Conservation (phyloP, 331 rosid species). For the Rosa hybrid region DNA sequence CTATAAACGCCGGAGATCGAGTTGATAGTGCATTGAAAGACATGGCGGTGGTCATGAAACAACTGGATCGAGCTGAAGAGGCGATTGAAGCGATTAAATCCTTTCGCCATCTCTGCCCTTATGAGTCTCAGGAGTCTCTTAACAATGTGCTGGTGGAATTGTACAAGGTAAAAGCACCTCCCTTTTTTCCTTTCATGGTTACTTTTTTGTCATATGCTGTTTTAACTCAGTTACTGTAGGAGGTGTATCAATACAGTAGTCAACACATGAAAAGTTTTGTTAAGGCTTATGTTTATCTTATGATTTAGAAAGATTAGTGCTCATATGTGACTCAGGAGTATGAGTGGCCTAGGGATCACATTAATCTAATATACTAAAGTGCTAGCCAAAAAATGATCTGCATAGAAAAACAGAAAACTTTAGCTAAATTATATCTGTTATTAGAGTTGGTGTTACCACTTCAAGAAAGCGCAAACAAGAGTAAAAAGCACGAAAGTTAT, state of each 20-base stretch:
- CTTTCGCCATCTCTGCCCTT: conserved; percentile 78
- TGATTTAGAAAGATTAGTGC: neutral
- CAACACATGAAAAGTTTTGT: neutral
- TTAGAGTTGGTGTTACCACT: neutral
- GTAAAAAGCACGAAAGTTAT: neutral
- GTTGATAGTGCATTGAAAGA: conserved; percentile 96
- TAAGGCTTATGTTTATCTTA: neutral
- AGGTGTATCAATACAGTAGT: neutral
- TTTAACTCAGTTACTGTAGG: neutral
- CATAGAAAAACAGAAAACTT: neutral
- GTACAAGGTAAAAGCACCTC: conserved; percentile 60
- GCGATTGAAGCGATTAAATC: conserved; percentile 68
- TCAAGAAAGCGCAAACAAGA: neutral
- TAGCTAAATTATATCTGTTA: neutral
- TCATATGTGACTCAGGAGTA: neutral
- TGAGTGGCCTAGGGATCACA: neutral
- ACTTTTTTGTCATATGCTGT: neutral
- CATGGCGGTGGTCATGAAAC: conserved; percentile 96
- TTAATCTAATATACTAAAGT: neutral
- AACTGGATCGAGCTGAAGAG: conserved; percentile 65
- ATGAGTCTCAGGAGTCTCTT: conserved; percentile 84
- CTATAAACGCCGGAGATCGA: conserved; percentile 90
- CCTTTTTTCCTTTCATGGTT: neutral
- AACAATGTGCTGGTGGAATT: conserved; percentile 85
- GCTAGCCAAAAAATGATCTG: neutral